Evolutionary conservation across 1,284 basidiomycete species (phyloP).

Genomic region (Xanthoconium separans): DNA sequence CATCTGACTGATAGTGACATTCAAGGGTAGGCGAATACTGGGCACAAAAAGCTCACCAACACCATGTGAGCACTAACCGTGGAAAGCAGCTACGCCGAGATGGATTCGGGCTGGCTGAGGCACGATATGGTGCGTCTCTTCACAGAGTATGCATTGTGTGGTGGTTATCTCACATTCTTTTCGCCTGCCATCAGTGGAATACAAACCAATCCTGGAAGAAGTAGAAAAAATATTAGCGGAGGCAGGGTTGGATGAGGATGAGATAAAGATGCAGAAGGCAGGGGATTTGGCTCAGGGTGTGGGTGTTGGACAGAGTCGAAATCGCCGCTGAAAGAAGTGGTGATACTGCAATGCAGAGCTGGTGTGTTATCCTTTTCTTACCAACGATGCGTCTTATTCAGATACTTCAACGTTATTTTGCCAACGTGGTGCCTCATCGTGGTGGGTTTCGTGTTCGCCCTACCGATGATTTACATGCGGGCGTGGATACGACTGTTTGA

Average conservation of each 20-base stretch:
- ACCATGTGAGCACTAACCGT: constrained; percentile 52
- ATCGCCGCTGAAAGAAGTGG: constrained; percentile 39
- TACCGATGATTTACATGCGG: too few species aligned
- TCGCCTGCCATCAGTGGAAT: constrained; percentile 48
- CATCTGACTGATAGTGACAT: neutral
- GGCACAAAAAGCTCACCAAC: constrained; percentile 67
- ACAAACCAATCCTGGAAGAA: constrained; percentile 78
- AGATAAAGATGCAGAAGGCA: constrained; percentile 48
- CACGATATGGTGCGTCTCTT: constrained; percentile 55
- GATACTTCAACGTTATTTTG: too few species aligned
- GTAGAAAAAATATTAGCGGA: constrained; percentile 85
- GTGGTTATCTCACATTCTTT: constrained; percentile 2
- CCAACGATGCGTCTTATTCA: too few species aligned
- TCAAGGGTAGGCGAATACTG: constrained; percentile 67
- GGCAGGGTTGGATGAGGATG: constrained; percentile 85
- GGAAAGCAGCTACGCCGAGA: constrained; percentile 82
- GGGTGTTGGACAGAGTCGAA: constrained; percentile 45
- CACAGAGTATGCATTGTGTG: neutral
- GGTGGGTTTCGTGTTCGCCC: too few species aligned
- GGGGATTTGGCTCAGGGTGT: constrained; percentile 29
- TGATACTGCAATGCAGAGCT: too few species aligned
- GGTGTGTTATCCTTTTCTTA: too few species aligned
- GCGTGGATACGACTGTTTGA: too few species aligned
- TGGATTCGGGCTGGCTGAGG: constrained; percentile 71
- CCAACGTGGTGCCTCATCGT: too few species aligned